Evolutionary conservation across 345 rosid genomes (phyloP).

Genomic region (Murraya paniculata): DNA sequence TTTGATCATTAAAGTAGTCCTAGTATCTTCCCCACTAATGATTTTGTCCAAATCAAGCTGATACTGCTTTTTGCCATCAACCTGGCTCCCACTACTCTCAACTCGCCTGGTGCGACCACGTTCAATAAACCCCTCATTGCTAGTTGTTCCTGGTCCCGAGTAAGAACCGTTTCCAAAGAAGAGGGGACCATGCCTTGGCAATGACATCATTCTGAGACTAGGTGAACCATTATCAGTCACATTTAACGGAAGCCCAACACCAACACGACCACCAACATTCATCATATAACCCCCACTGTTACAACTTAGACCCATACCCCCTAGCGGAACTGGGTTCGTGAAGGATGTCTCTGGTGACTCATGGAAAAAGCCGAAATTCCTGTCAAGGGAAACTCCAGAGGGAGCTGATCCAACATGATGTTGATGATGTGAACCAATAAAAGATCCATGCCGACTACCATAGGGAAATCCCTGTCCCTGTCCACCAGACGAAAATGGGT

Average conservation of each 20-base stretch:
- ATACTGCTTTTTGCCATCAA: conserved; percentile 61
- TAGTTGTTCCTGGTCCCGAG: conserved; percentile 42
- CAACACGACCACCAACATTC: conserved; percentile 46
- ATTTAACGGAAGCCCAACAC: conserved; percentile 41
- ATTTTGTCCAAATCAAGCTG: conserved; percentile 85
- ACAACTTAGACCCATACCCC: conserved; percentile 42
- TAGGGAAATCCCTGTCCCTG: conserved; percentile 53
- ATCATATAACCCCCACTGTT: conserved; percentile 42
- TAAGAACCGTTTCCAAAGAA: conserved; percentile 49
- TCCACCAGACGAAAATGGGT: conserved; percentile 44
- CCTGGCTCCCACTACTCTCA: conserved; percentile 45
- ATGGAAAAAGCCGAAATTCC: conserved; percentile 47
- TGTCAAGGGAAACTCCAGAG: conserved; percentile 59
- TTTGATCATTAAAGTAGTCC: conserved; percentile 92
- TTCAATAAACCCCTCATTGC: conserved; percentile 51
- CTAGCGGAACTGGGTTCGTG: conserved; percentile 39
- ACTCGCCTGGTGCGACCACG: conserved; percentile 41
- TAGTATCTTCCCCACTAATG: conserved; percentile 58
- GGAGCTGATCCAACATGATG: conserved; percentile 98
- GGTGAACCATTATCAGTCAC: conserved; percentile 51
- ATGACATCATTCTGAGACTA: conserved; percentile 52
- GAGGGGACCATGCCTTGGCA: conserved; percentile 48
- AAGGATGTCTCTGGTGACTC: conserved; percentile 63
- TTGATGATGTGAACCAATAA: conserved; percentile 52
- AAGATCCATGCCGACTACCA: conserved; percentile 46